Base-by-base conservation (phyloP, 345 rosid species). In the Reutealis trisperma region DNA sequence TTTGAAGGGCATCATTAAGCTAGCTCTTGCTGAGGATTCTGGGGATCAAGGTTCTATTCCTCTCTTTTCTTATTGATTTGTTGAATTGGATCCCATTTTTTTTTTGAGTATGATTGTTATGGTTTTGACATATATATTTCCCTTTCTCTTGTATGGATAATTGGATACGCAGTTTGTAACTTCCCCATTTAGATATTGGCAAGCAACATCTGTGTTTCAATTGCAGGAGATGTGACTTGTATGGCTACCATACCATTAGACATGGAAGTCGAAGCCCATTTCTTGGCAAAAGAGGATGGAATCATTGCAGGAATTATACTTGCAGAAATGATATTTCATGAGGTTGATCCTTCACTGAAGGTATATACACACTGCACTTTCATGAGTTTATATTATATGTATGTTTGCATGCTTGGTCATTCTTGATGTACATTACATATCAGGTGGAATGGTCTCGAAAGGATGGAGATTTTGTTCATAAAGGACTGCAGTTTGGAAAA, bases 271-370 rank as follows among this genome's bases (percentile, higher is more conserved):
- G 99, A 90, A 87, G 98, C 97, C 79, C 82, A 85, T 87, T 96
- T 96, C 87, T 83, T 96, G 82, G 98, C 95, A 0, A 94, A 96
- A 73, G 99, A 94, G 78, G 93, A 92, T 79, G 99, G 99, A 62
- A 85, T 94, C 73, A 77, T 96, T 71, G 98, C 97, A 54, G 97
- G 98, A 58, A 87, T 88, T 58, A 83, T 93, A 12, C 91, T 94
- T 67, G 93, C 97, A 25, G 97, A 90, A 75, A 85, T 94, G 95
- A 86, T 94, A 41, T 96, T 94, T 86, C 83, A 85, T 55, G 96
- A 91, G 85, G 94, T 90, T 72, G 97, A 96, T 88, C 91, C 97
- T 32, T 88, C 96, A 11, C 80, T 94, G 78, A 87, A 87, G 97
- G 98, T 96, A 84, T 49, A 25, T 12, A 2, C 21, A 15, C 66